Conservation (phyloP, 208 protist genomes). For the Strigomonas culicis region DNA sequence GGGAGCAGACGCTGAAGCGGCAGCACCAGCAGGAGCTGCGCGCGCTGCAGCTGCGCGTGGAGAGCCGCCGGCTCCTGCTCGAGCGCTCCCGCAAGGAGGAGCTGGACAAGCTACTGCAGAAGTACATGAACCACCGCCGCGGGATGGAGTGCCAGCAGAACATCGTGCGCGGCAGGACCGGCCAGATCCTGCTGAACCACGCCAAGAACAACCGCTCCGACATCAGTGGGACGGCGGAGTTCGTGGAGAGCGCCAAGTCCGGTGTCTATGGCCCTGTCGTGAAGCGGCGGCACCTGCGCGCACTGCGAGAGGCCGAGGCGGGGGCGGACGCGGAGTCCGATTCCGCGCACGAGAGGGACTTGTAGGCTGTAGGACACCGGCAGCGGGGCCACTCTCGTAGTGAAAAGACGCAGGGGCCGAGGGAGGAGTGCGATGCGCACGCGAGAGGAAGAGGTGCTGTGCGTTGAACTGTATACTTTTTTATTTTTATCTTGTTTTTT, state of each 20-base stretch:
- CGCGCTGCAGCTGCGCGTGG: conserved; percentile 69
- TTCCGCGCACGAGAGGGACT: no score
- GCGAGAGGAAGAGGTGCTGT: neutral
- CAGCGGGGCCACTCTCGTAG: neutral
- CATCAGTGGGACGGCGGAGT: conserved; percentile 56
- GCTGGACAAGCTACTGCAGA: conserved; percentile 81
- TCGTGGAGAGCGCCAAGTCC: conserved; percentile 68
- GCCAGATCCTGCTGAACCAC: conserved; percentile 82
- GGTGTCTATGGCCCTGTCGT: conserved; percentile 77
- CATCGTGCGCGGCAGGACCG: conserved; percentile 86
- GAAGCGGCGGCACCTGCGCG: conserved; percentile 36
- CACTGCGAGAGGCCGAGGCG: no score
- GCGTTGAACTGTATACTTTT: neutral
- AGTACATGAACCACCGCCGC: conserved; percentile 84
- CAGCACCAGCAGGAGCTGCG: conserved; percentile 82
- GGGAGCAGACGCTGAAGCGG: conserved; percentile 57
- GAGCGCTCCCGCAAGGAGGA: conserved; percentile 81
- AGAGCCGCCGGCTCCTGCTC: conserved; percentile 64
- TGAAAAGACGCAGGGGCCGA: no score
- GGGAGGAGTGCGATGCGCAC: neutral
- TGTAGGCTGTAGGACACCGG: neutral
- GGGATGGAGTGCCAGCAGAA: conserved; percentile 85
- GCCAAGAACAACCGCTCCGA: conserved; percentile 82
- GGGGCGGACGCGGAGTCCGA: no score
- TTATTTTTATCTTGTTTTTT: conserved; percentile 3